A percentile compares a stretch with the other conserved stretches of the same genome.
These are phyloP conservation scores for Shiraia sp. DNA, from an alignment of 2,329 filamentous ascomycete species.

Conservation along the genomic window DNA sequence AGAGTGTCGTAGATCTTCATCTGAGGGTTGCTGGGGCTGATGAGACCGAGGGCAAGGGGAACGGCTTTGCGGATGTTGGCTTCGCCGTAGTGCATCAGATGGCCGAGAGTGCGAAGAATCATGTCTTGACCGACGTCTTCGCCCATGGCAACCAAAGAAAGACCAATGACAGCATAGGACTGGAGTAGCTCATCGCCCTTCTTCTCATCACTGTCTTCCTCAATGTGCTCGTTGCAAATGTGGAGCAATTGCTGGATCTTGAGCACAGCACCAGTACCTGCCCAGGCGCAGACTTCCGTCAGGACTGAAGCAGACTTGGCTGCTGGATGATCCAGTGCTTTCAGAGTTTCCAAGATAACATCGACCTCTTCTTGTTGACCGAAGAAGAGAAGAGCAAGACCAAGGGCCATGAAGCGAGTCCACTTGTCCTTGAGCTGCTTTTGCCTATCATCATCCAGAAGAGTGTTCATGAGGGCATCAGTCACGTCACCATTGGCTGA, in stretches of 20 bases:
- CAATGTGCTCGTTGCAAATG: constrained; percentile 96
- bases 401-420: constrained; percentile 94
- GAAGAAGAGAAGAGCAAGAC: constrained; percentile 91
- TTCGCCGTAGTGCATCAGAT: constrained; percentile 99
- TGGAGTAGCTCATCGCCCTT: constrained; percentile 95
- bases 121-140: constrained; percentile 99
- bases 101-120: constrained; percentile 95
- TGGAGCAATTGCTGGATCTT: constrained; percentile 97
- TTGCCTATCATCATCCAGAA: constrained; percentile 91
- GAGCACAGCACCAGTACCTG: constrained; percentile 92
- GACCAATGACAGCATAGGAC: constrained; percentile 91
- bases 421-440: constrained; percentile 95
- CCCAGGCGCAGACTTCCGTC: constrained; percentile 96
- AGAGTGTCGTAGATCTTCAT: constrained; percentile 99
- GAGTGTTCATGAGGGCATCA: constrained; percentile 86
- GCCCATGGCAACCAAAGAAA: constrained; percentile 95
- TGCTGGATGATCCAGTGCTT: constrained; percentile 96
- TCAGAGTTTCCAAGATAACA: constrained; percentile 93
- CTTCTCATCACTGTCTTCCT: constrained; percentile 86
- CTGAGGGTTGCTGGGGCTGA: constrained; percentile 97
- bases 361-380: constrained; percentile 98
- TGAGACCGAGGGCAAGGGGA: constrained; percentile 91
- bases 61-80: constrained; percentile 96
- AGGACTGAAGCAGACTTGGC: constrained; percentile 93
- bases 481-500: constrained; percentile 90